Percentiles rank a stretch among this genome's conserved stretches.
Evolutionary conservation across 164 flowering plant genomes (phyloP).

Genomic region (Annona cherimola): DNA sequence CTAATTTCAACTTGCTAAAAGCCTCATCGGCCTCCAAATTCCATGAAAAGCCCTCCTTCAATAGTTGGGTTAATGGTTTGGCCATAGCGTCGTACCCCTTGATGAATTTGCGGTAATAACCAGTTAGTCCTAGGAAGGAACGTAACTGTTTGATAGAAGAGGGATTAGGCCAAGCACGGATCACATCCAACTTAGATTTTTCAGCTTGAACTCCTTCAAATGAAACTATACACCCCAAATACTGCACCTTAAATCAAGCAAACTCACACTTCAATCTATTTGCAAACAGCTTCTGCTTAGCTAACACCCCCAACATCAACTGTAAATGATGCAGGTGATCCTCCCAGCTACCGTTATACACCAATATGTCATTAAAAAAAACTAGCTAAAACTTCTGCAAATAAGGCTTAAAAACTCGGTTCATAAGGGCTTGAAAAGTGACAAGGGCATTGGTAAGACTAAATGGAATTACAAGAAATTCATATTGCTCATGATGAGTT

Average conservation of each 20-base stretch:
- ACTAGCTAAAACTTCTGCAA: background rate
- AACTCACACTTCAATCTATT: background rate
- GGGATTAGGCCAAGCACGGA: background rate
- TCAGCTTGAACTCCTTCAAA: background rate
- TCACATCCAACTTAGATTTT: background rate
- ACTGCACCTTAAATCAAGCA: background rate
- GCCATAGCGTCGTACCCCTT: background rate
- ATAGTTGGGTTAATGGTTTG: background rate
- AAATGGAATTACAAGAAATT: conserved; percentile 5
- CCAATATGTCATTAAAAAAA: background rate
- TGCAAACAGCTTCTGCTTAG: background rate
- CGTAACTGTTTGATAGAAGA: background rate
- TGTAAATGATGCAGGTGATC: background rate
- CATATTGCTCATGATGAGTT: background rate
- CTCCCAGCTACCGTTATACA: background rate
- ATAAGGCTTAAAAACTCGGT: background rate
- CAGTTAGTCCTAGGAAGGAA: background rate
- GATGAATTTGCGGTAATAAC: conserved; percentile 10
- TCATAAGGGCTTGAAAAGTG: conserved; percentile 2
- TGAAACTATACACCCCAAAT: background rate
- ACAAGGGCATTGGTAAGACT: background rate
- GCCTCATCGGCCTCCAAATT: background rate
- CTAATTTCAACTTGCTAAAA: background rate
- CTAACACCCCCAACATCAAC: background rate
- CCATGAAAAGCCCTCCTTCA: background rate